phyloP scores from a whole-genome alignment of 805 yeast species.

The Candida pini region DNA sequence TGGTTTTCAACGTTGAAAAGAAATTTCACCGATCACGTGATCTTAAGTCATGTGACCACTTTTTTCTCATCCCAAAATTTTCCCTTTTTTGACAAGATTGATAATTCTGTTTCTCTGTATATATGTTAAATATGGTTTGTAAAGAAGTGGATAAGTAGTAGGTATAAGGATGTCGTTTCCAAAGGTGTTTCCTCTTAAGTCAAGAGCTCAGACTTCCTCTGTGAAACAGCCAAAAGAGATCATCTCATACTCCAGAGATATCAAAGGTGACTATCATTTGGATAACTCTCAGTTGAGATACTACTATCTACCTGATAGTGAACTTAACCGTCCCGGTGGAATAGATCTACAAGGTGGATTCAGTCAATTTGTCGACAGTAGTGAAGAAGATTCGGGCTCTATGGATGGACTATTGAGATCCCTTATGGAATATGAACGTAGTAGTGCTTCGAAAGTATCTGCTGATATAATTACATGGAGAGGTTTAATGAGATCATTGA shows the following conservation, averaged over 20 bases:
- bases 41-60: too few relatives aligned
- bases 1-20: too few relatives aligned
- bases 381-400: slow-evolving; percentile 48
- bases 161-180: slow-evolving; percentile 1
- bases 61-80: too few relatives aligned
- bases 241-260: slow-evolving; percentile 56
- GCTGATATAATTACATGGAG: slow-evolving; percentile 77
- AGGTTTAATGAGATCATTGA: slow-evolving; percentile 71
- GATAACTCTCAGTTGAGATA: slow-evolving; percentile 58
- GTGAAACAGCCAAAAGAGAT: slow-evolving; percentile 85
- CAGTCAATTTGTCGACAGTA: slow-evolving; percentile 49
- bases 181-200: slow-evolving; percentile 32
- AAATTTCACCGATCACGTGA: too few relatives aligned
- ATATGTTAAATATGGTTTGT: too few relatives aligned
- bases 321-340: slow-evolving; percentile 44
- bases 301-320: slow-evolving; percentile 75
- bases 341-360: slow-evolving; percentile 65
- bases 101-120: too few relatives aligned
- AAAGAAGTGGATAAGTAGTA: too few relatives aligned
- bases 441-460: slow-evolving; percentile 38
- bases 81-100: too few relatives aligned
- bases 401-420: slow-evolving; percentile 55
- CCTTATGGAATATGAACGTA: slow-evolving; percentile 50
- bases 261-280: slow-evolving; percentile 39
- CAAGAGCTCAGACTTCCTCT: slow-evolving; percentile 58